Evolutionary conservation across 345 rosid species (phyloP).

Genomic region (Psidium guajava): DNA sequence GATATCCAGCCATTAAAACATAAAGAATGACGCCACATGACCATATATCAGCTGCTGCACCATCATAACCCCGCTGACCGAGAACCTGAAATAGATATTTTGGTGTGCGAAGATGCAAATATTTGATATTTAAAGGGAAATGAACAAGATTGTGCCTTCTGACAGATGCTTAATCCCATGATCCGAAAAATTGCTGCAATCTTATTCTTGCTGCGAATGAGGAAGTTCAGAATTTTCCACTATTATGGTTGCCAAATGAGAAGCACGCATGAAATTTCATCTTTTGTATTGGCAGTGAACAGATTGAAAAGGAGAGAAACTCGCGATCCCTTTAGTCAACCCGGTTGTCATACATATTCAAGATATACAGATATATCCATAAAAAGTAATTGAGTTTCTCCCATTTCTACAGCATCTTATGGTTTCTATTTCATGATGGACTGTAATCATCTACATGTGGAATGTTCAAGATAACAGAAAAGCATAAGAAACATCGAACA

Average conservation of each 20-base stretch:
- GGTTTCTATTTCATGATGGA: background rate
- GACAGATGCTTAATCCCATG: background rate
- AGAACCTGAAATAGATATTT: constrained; percentile 34
- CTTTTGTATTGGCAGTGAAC: background rate
- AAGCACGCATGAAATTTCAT: background rate
- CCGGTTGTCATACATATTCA: background rate
- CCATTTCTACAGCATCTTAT: background rate
- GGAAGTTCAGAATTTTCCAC: background rate
- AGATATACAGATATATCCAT: background rate
- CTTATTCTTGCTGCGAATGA: background rate
- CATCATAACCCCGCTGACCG: constrained; percentile 63
- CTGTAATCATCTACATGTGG: background rate
- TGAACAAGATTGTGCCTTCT: background rate
- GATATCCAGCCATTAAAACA: constrained; percentile 80
- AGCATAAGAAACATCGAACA: background rate
- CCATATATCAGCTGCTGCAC: constrained; percentile 91
- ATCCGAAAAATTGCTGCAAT: background rate
- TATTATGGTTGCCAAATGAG: background rate
- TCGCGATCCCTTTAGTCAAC: background rate
- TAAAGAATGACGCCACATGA: constrained; percentile 93
- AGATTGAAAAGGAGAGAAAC: background rate
- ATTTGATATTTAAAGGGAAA: background rate
- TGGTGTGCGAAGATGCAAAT: background rate
- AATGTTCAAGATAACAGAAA: background rate
- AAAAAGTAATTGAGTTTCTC: background rate